These are phyloP conservation scores for Rosa multiflora DNA, from an alignment of 306 rosid genomes.

Conservation along the genomic window DNA sequence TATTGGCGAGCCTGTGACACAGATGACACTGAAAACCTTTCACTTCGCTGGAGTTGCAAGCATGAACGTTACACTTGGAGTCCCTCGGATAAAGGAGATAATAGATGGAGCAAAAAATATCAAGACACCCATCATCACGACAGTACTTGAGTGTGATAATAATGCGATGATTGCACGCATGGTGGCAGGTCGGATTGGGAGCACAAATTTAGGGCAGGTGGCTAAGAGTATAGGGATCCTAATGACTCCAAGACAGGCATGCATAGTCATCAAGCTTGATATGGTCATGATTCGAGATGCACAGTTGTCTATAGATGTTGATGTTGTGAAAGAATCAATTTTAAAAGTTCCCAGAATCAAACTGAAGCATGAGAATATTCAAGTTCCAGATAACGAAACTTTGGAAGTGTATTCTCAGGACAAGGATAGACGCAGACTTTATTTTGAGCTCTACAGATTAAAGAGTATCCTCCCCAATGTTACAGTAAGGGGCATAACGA, in stretches of 20 bases:
- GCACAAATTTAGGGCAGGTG: background rate
- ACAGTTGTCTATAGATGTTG: constrained; percentile 60
- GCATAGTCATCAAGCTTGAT: constrained; percentile 67
- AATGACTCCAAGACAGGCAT: constrained; percentile 50
- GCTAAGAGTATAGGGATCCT: constrained; percentile 67
- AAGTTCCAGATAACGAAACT: constrained; percentile 57
- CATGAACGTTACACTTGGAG: constrained; percentile 95
- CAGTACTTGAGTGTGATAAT: constrained; percentile 30
- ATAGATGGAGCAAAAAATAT: constrained; percentile 71
- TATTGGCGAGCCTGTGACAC: constrained; percentile 99
- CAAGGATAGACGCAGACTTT: constrained; percentile 59
- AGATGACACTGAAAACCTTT: constrained; percentile 90
- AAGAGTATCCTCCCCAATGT: constrained; percentile 66
- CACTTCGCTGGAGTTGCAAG: constrained; percentile 99
- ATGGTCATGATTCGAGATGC: constrained; percentile 62
- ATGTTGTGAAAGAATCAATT: constrained; percentile 69
- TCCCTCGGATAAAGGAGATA: constrained; percentile 94
- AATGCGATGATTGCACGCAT: too few relatives aligned
- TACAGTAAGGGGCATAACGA: constrained; percentile 76
- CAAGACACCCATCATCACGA: constrained; percentile 85
- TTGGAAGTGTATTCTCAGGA: constrained; percentile 57
- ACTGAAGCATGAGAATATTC: constrained; percentile 76
- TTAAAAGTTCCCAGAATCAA: constrained; percentile 58
- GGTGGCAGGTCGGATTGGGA: too few relatives aligned
- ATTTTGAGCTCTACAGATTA: constrained; percentile 66